A percentile compares a stretch with the other conserved stretches of the same genome.
Evolutionary conservation across 2,329 filamentous ascomycete species (phyloP).

Genomic region (Pseudocercospora pini-densiflorae): DNA sequence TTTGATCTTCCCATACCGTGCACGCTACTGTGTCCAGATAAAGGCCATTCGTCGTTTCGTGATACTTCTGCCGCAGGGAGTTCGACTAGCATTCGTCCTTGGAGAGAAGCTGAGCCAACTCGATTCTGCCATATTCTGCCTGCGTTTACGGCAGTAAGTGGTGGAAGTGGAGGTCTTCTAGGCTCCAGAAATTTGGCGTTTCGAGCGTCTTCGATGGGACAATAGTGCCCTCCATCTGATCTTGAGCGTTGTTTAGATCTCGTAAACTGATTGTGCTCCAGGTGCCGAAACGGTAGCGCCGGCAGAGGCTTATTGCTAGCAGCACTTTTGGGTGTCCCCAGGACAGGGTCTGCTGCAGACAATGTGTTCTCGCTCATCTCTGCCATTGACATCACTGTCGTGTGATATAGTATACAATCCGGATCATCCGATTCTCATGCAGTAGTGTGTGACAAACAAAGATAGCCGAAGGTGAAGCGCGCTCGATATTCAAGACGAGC

Average conservation of each 20-base stretch:
- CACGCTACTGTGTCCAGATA: background rate
- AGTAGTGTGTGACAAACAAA: background rate
- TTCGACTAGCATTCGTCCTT: background rate
- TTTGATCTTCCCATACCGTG: background rate
- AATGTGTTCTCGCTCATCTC: background rate
- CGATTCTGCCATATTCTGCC: conserved; percentile 7
- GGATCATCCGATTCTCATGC: background rate
- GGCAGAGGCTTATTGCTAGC: background rate
- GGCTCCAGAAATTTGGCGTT: background rate
- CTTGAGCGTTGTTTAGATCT: background rate
- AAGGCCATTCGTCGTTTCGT: background rate
- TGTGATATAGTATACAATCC: background rate
- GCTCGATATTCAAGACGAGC: background rate
- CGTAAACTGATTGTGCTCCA: background rate
- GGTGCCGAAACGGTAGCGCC: background rate
- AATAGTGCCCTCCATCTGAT: background rate
- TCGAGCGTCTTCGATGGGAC: background rate
- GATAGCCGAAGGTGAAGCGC: background rate
- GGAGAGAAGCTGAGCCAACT: background rate
- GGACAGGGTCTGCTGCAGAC: background rate
- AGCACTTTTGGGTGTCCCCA: background rate
- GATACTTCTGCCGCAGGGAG: background rate
- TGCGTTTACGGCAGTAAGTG: background rate
- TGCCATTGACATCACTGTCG: background rate
- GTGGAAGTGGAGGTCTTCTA: background rate